Evolutionary conservation across 306 rosid species (phyloP), one percentile per base, ranked within the genome.

Genomic region (Acacia confusa): DNA sequence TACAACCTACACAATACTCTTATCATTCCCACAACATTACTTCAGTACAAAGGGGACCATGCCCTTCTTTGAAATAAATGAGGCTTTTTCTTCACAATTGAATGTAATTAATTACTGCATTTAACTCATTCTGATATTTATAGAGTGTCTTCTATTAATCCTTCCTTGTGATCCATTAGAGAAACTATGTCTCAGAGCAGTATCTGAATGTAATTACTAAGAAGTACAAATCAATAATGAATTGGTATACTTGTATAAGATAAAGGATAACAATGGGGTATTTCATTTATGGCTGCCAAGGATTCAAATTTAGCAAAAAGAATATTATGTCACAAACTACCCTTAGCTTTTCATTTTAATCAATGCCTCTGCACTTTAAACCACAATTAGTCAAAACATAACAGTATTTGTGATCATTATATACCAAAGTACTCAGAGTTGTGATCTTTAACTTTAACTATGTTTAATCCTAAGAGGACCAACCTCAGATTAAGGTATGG

Each of bases 261-360:
- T 53, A 44, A 75, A 65, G 14, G 27, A 40, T 16, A 27, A n/a
- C 32, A 22, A 48, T 63, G 77, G 61, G 66, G 43, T 65, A 65
- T 72, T 81, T 58, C 72, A 79, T 20, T 72, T 44, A 28, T 65
- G 87, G 87, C 81, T 74, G 86, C 84, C 70, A 17, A 69, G 67
- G 80, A 74, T 86, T 61, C 77, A 84, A 87, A 82, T 83, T 80
- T 78, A 71, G 88, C 61, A 69, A 72, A 73, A 58, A 76, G 72
- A 27, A 43, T 47, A 72, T 40, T 78, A 75, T 61, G 74, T 72
- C 74, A 79, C 84, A 79, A 41, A 81, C 65, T 71, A 75, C 80
- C 97, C 92, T 94, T 88, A 83, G 79, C 95, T 93, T 96, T 89
- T 89, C 91, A 92, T 90, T 92, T 88, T 92, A 89, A 88, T 90